These are phyloP conservation scores for Blastobotrys terrestris DNA, from an alignment of 805 yeast genomes.

Conservation along the genomic window DNA sequence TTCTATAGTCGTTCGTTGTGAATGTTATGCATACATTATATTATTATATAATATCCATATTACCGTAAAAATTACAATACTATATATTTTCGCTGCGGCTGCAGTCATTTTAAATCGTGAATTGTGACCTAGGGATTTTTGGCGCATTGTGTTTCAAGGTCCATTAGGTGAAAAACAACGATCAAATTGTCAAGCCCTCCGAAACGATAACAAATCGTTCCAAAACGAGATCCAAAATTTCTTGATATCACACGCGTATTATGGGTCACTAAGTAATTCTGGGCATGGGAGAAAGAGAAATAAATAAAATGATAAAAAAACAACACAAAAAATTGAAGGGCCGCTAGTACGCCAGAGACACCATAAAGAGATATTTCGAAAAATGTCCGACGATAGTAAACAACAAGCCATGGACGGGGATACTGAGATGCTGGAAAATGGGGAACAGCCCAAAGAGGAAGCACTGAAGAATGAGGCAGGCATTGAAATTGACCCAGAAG, in stretches of 20 bases:
- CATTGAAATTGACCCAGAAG: conserved; percentile 2
- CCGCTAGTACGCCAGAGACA: background rate
- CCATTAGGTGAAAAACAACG: no score
- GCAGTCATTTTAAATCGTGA: no score
- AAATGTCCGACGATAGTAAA: background rate
- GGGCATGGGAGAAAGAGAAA: background rate
- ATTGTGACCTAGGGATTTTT: no score
- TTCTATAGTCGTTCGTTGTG: background rate
- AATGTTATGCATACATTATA: no score
- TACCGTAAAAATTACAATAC: background rate
- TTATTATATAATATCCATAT: no score
- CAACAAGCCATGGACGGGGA: conserved; percentile 2
- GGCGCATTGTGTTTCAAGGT: no score
- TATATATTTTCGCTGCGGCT: no score
- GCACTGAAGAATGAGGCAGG: background rate
- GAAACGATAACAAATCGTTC: no score
- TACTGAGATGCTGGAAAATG: conserved; percentile 5
- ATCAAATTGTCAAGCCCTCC: no score
- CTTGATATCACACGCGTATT: background rate
- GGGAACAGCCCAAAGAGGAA: conserved; percentile 1
- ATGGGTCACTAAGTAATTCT: background rate
- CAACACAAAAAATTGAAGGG: background rate
- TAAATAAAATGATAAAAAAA: background rate
- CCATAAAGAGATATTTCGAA: background rate
- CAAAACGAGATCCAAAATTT: no score